Evolutionary conservation across 768 basidiomycete genomes (phyloP).

Genomic region (Rhizopogon sp.): DNA sequence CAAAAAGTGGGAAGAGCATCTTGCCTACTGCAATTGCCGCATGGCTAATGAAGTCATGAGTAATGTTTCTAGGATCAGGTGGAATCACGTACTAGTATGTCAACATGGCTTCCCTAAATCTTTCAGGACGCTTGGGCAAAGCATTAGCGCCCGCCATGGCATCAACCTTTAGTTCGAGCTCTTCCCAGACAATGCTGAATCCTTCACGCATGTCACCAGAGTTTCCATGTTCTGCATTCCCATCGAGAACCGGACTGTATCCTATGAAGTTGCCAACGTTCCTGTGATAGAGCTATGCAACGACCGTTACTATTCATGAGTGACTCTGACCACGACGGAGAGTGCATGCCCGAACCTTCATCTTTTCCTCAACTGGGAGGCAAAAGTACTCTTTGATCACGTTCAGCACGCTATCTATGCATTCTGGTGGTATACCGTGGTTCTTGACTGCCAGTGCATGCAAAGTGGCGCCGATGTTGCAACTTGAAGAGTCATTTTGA

Average conservation of each 20-base stretch:
- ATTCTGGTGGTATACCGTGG: slow-evolving; percentile 60
- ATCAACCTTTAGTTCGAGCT: slow-evolving; percentile 36
- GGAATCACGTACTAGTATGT: slow-evolving; percentile 57
- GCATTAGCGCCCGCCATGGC: slow-evolving; percentile 69
- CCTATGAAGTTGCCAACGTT: slow-evolving; percentile 73
- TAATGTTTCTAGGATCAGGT: slow-evolving; percentile 13
- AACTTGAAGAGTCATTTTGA: neutral
- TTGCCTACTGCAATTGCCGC: slow-evolving; percentile 50
- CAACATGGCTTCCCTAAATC: slow-evolving; percentile 55
- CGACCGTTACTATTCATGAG: neutral
- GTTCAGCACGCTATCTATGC: slow-evolving; percentile 41
- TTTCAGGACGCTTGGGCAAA: slow-evolving; percentile 66
- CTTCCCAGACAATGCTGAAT: slow-evolving; percentile 81
- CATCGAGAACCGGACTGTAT: slow-evolving; percentile 63
- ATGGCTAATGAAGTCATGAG: slow-evolving; percentile 33
- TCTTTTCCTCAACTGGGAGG: slow-evolving; percentile 57
- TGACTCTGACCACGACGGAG: neutral
- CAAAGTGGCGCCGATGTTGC: neutral
- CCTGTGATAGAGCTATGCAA: slow-evolving; percentile 57
- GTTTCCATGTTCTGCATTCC: slow-evolving; percentile 64
- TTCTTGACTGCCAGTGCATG: slow-evolving; percentile 44
- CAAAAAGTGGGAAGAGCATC: slow-evolving; percentile 63
- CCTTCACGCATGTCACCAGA: slow-evolving; percentile 90
- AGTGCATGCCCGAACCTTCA: slow-evolving; percentile 40
- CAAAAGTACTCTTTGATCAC: slow-evolving; percentile 60